These are phyloP conservation scores for Aureobasidium subglaciale DNA, from an alignment of 2,329 filamentous ascomycete species.

Conservation along the genomic window DNA sequence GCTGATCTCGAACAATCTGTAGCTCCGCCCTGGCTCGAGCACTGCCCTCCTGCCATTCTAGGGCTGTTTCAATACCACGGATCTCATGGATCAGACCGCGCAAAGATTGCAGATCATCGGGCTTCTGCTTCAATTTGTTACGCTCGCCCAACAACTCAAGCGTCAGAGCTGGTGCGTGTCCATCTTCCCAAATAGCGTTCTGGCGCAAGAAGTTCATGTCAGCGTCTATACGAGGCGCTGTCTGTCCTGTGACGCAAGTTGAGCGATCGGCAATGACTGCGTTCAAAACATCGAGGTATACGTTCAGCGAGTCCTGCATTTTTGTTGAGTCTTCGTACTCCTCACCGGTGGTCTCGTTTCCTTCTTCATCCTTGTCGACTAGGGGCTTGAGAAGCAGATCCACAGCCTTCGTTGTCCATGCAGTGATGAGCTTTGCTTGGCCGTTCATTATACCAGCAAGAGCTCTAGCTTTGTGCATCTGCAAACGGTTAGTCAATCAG, in stretches of 20 bases:
- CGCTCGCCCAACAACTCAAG: conserved; percentile 42
- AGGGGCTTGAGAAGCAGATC: conserved; percentile 66
- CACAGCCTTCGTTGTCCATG: conserved; percentile 68
- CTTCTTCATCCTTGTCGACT: conserved; percentile 69
- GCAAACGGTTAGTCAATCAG: neutral
- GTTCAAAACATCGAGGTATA: conserved; percentile 72
- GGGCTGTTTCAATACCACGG: conserved; percentile 53
- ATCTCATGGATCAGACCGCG: conserved; percentile 64
- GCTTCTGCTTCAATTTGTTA: conserved; percentile 39
- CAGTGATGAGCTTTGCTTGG: conserved; percentile 63
- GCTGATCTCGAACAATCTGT: conserved; percentile 55
- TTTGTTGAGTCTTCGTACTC: conserved; percentile 85
- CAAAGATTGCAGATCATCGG: conserved; percentile 56
- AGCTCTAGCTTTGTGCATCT: conserved; percentile 52
- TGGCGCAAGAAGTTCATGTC: conserved; percentile 51
- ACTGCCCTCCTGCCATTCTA: conserved; percentile 51
- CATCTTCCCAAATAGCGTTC: conserved; percentile 48
- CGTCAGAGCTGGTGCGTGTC: conserved; percentile 63
- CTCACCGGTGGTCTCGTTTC: conserved; percentile 72
- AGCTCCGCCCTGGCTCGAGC: conserved; percentile 58
- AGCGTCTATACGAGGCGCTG: conserved; percentile 66
- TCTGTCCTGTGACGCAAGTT: conserved; percentile 66
- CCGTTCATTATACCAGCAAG: conserved; percentile 61
- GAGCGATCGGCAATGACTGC: conserved; percentile 72
- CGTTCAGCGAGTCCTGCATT: conserved; percentile 80